Evolutionary conservation across 2,329 filamentous ascomycete genomes (phyloP), one percentile per base, ranked within the genome.

Genomic region (Pseudogymnoascus sp.): DNA sequence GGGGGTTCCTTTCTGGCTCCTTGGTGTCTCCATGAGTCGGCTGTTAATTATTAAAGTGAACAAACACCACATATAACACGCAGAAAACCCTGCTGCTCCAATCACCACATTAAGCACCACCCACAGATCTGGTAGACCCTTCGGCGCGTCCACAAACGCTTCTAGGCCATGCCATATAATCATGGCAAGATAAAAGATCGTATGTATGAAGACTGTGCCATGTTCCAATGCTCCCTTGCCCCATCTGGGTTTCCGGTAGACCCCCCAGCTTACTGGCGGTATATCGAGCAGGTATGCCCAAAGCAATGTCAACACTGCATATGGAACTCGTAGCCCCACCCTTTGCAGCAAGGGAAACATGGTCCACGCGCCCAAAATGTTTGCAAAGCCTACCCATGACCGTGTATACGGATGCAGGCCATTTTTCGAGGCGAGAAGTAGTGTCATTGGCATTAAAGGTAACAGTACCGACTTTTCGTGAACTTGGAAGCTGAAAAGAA

Each of bases 381-480:
- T 99, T 60, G 91, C 92, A 71, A 96, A 96, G n/a, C 92, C 92
- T 4, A 97, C 87, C 94, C 94, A 99, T 1, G 90, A 86, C 57
- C 94, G 84, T 15, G 83, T 84, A 60, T 87, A 85, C 63, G 89
- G 88, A 63, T 84, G 84, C 58, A 99, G 76, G 0, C 93, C 93
- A 57, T 89, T 83, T 64, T 87, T 84, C 14, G 89, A 86, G 14
- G 89, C 89, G 38, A 99, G 80, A 4, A 97, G 80, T 6, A 97
- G 75, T 0, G 92, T 97, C 89, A 95, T 96, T 0, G 94, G 94
- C 72, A 97, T 83, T 53, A 99, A 78, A 1, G 94, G 95, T 2
- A 99, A 82, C 4, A 99, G 79, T 0, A 96, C 91, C 66, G 92
- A 97, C 81, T 99, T 99, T 76, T 99, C 94, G 70, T 99, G 94